Percentiles rank a stretch among this genome's conserved stretches.
These are phyloP conservation scores for Heimioporus retisporus DNA, from an alignment of 1,284 basidiomycete species.

Conservation along the genomic window DNA sequence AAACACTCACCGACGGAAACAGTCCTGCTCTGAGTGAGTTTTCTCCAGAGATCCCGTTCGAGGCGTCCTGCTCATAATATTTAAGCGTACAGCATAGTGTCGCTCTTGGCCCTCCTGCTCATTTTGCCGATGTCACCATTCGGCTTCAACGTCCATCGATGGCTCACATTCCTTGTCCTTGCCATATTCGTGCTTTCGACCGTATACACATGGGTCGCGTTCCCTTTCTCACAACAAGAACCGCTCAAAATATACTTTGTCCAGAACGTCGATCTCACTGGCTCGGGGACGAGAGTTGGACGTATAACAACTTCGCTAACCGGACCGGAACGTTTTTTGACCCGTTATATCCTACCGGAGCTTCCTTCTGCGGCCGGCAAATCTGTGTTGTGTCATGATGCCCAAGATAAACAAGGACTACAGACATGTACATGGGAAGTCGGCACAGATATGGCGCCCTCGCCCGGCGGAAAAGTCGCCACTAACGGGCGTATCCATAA, in stretches of 20 bases:
- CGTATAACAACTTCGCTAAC: slow-evolving; percentile 54
- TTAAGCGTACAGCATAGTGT: slow-evolving; percentile 63
- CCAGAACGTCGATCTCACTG: slow-evolving; percentile 62
- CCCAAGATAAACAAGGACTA: slow-evolving; percentile 32
- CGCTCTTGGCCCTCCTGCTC: slow-evolving; percentile 59
- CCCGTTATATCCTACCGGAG: slow-evolving; percentile 54
- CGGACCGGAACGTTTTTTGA: slow-evolving; percentile 57
- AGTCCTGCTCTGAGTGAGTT: slow-evolving; percentile 58
- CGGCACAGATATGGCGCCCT: slow-evolving; percentile 41
- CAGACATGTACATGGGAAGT: slow-evolving; percentile 53
- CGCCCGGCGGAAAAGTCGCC: slow-evolving; percentile 35
- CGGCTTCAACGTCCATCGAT: slow-evolving; percentile 62
- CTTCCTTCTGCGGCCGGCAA: slow-evolving; percentile 63
- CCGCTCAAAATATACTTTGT: slow-evolving; percentile 79
- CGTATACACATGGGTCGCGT: slow-evolving; percentile 56
- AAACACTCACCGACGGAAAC: slow-evolving; percentile 77
- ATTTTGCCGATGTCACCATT: slow-evolving; percentile 74
- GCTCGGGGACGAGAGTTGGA: slow-evolving; percentile 29
- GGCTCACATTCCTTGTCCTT: slow-evolving; percentile 53
- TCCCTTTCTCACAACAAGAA: slow-evolving; percentile 69
- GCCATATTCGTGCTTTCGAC: slow-evolving; percentile 57
- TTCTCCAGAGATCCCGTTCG: not conserved
- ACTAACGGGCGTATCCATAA: too few relatives aligned
- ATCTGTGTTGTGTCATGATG: slow-evolving; percentile 29
- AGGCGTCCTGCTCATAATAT: slow-evolving; percentile 14